Base-by-base conservation (phyloP, 2,329 filamentous ascomycete genomes). In the Trichoderma lentiforme region DNA sequence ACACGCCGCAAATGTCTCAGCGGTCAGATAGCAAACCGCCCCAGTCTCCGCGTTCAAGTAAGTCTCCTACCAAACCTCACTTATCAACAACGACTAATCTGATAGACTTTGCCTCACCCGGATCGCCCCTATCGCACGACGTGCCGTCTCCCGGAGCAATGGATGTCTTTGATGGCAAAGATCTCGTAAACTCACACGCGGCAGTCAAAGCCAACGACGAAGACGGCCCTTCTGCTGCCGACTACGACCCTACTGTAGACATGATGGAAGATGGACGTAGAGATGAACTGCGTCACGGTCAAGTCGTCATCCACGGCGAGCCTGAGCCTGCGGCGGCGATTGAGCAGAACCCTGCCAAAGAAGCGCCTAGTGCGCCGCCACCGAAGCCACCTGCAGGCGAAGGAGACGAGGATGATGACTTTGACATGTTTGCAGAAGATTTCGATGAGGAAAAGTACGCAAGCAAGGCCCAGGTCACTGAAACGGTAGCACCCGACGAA, bases 371-470 rank as follows among this genome's bases (percentile, higher is more conserved):
- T 79, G 69, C 73, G 70, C 14, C 62, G 28, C 62, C 56, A 32
- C 70, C 63, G 43, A 73, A 64, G 51, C 74, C 64, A 74, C 76
- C 79, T 56, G 80, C 79, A 73, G 73, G 76, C 75, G 81, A 82
- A 74, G 88, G 89, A 60, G 87, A 88, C 68, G 91, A 89, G 9
- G 88, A 91, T 34, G 89, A 90, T 71, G 93, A 91, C 70, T 91
- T 91, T 77, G 90, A 97, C 80, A 97, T 97, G 93, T 97, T 97
- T 82, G 94, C 95, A 60, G 92, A 95, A 72, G 92, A 94, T 72
- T 90, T 92, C 73, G 88, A 90, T 71, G 89, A 90, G 74, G 86
- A 89, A 67, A 91, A 90, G 80, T 91, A 91, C 43, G 87, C 88
- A 1, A 86, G 85, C 36, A 86, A 86, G 67, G 79, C 82, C 4